These are phyloP conservation scores for Diaporthe ampelina DNA, from an alignment of 2,329 filamentous ascomycete genomes.

Conservation along the genomic window DNA sequence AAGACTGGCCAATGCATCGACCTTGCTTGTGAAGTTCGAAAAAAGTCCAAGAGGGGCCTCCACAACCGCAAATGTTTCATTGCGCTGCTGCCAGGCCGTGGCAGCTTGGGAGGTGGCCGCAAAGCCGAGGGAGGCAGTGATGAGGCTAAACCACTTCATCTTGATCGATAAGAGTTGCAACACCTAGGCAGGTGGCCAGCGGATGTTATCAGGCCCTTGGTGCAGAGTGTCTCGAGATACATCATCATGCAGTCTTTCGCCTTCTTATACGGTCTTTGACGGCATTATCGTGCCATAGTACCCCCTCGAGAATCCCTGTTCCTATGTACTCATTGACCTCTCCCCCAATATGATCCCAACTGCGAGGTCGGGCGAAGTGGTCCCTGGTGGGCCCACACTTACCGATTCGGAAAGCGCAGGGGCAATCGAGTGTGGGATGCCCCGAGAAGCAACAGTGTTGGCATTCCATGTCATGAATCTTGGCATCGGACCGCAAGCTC, in stretches of 20 bases:
- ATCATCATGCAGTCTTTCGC: not conserved
- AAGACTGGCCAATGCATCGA: conserved; percentile 14
- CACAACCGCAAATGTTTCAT: conserved; percentile 27
- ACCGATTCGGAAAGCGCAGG: not conserved
- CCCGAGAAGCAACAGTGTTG: not conserved
- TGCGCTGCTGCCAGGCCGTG: conserved; percentile 34
- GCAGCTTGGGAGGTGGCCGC: conserved; percentile 16
- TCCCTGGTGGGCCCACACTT: not conserved
- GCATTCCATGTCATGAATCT: not conserved
- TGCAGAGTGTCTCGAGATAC: not conserved
- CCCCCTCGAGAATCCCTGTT: not conserved
- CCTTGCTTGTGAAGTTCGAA: conserved; percentile 32
- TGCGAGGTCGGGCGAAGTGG: not conserved
- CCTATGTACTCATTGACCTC: not conserved
- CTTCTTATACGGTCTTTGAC: conserved; percentile 3
- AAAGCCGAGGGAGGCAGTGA: not conserved
- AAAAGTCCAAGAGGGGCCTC: conserved; percentile 11
- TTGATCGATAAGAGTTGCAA: not conserved
- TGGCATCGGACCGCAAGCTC: not conserved
- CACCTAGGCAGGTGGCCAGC: not conserved
- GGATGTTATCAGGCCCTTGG: not conserved
- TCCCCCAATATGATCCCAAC: not conserved
- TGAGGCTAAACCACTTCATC: conserved; percentile 23
- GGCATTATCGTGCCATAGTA: not conserved
- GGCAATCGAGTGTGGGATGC: not conserved